Evolutionary conservation across 2,329 filamentous ascomycete genomes (phyloP).

Genomic region (Calonectria fujianensis): DNA sequence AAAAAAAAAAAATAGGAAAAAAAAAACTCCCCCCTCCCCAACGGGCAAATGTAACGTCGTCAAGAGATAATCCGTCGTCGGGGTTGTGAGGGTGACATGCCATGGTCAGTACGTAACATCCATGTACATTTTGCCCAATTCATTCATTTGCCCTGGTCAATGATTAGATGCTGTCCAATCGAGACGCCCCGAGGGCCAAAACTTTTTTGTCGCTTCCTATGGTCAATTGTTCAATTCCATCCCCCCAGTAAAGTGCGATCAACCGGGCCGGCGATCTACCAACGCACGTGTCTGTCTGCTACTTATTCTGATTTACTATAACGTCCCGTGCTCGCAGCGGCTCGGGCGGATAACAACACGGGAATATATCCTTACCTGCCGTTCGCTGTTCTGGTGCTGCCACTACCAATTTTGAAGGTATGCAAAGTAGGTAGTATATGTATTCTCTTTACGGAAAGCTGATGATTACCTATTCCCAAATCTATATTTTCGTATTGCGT

Average conservation of each 20-base stretch:
- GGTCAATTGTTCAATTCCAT: constrained; percentile 22
- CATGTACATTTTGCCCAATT: constrained; percentile 21
- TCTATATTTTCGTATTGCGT: constrained; percentile 15
- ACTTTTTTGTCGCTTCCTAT: neutral
- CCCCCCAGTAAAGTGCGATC: neutral
- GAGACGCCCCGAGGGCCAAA: neutral
- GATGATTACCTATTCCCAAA: neutral
- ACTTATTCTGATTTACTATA: constrained; percentile 18
- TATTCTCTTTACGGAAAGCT: neutral
- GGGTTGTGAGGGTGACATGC: constrained; percentile 32
- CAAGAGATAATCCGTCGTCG: constrained; percentile 33
- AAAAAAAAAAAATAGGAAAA: neutral
- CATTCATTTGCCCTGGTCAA: constrained; percentile 22
- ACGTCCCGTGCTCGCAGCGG: constrained; percentile 17
- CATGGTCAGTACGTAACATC: constrained; percentile 32
- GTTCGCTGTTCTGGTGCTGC: neutral
- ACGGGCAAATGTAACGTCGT: constrained; percentile 34
- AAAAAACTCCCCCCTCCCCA: neutral
- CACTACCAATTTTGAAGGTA: constrained; percentile 1
- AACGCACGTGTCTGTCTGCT: neutral
- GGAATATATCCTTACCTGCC: neutral
- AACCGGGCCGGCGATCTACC: constrained; percentile 31
- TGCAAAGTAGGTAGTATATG: neutral
- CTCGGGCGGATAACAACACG: neutral
- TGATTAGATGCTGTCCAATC: constrained; percentile 21